Evolutionary conservation across 352 stramenopile genomes (phyloP).

Genomic region (Phytophthora boehmeriae): DNA sequence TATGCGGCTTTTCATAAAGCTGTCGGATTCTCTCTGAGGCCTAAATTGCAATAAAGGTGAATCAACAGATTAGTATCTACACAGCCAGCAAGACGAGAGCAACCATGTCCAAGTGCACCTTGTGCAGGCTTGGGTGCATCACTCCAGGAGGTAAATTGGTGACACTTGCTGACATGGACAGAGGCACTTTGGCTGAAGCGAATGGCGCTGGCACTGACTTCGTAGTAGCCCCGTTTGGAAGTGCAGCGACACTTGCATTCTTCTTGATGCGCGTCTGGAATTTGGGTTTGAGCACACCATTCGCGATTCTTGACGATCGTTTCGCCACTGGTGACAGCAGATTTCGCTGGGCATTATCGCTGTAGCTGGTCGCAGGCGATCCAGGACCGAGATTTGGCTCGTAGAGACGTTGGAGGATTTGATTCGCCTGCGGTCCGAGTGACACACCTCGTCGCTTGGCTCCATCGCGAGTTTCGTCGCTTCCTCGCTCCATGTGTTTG

Average conservation of each 20-base stretch:
- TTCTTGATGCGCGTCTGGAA: slow-evolving; percentile 52
- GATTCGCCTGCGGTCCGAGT: slow-evolving; percentile 54
- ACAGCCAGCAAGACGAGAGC: not conserved
- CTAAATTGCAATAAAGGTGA: slow-evolving; percentile 12
- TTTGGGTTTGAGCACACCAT: slow-evolving; percentile 48
- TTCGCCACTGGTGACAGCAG: slow-evolving; percentile 5
- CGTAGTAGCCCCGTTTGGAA: slow-evolving; percentile 19
- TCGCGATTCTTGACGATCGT: slow-evolving; percentile 3
- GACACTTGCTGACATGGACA: slow-evolving; percentile 43
- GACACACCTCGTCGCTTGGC: slow-evolving; percentile 55
- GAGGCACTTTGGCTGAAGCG: not conserved
- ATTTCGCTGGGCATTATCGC: slow-evolving; percentile 1
- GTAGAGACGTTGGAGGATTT: slow-evolving; percentile 75
- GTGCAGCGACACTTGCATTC: slow-evolving; percentile 43
- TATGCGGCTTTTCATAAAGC: slow-evolving; percentile 41
- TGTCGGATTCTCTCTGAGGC: slow-evolving; percentile 64
- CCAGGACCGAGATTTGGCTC: slow-evolving; percentile 60
- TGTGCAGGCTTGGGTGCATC: slow-evolving; percentile 61
- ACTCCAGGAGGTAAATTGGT: slow-evolving; percentile 28
- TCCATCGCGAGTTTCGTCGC: slow-evolving; percentile 43
- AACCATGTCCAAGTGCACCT: slow-evolving; percentile 24
- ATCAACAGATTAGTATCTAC: not conserved
- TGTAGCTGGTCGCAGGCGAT: not conserved
- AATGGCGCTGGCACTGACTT: not conserved
- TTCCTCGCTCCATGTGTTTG: not conserved